phyloP scores from a whole-genome alignment of 805 yeast genomes.

The Lachancea waltii region DNA sequence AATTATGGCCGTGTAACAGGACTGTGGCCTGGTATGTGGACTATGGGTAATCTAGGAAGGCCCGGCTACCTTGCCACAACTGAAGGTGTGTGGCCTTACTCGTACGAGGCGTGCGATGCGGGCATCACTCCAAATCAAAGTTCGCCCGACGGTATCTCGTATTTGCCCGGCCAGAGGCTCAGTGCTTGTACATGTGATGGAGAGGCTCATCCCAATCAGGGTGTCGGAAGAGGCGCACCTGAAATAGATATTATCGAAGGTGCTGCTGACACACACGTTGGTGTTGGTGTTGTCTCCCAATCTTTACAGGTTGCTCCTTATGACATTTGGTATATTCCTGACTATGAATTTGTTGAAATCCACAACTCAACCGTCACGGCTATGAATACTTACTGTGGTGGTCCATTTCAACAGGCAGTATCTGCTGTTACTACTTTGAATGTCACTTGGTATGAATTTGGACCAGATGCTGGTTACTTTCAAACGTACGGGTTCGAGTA shows the following conservation, averaged over 20 bases:
- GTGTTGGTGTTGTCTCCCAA: conserved; percentile 78
- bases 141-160: conserved; percentile 81
- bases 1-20: conserved; percentile 75
- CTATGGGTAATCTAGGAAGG: conserved; percentile 87
- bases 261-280: conserved; percentile 51
- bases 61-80: conserved; percentile 85
- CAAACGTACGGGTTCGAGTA: conserved; percentile 79
- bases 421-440: conserved; percentile 78
- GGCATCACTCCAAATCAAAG: conserved; percentile 95
- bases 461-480: conserved; percentile 44
- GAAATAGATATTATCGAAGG: conserved; percentile 92
- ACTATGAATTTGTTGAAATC: conserved; percentile 71
- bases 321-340: conserved; percentile 92
- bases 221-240: conserved; percentile 90
- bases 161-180: conserved; percentile 77
- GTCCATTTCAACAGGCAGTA: conserved; percentile 89
- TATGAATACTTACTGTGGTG: conserved; percentile 87
- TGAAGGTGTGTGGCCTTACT: conserved; percentile 94
- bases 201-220: conserved; percentile 82
- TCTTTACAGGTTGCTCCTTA: conserved; percentile 89
- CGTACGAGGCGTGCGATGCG: conserved; percentile 81
- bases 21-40: conserved; percentile 96
- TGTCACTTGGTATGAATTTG: conserved; percentile 72
- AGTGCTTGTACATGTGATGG: conserved; percentile 73
- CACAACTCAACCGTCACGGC: conserved; percentile 61